These are phyloP conservation scores for Clavulina sp. DNA, from an alignment of 768 basidiomycete species.

Conservation along the genomic window DNA sequence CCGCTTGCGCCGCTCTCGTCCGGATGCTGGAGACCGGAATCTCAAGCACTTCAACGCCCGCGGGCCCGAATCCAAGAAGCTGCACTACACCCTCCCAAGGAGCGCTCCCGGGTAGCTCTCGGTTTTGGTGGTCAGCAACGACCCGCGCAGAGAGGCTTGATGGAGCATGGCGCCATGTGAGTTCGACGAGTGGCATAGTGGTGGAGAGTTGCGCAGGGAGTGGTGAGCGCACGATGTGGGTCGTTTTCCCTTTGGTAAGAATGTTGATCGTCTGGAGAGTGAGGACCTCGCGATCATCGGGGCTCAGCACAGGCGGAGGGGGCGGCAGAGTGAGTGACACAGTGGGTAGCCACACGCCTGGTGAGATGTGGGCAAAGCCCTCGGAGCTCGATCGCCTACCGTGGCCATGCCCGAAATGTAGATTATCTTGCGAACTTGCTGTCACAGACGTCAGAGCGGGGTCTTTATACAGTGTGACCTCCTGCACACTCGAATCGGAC, in stretches of 20 bases:
- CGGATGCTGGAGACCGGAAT: constrained; percentile 25
- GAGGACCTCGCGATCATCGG: constrained; percentile 14
- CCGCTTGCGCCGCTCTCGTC: neutral
- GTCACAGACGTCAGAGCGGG: constrained; percentile 12
- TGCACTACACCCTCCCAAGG: constrained; percentile 14
- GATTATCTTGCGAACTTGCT: constrained; percentile 24
- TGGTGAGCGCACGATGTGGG: constrained; percentile 51
- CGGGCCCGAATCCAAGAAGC: constrained; percentile 41
- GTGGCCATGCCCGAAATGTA: constrained; percentile 19
- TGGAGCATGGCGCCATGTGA: constrained; percentile 36
- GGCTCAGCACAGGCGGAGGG: constrained; percentile 12
- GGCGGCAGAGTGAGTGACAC: constrained; percentile 31
- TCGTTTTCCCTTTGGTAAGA: constrained; percentile 50
- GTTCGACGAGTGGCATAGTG: constrained; percentile 28
- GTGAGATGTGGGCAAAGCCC: constrained; percentile 2
- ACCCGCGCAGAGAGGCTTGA: constrained; percentile 20
- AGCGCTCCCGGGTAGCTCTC: neutral
- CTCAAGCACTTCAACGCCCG: constrained; percentile 63
- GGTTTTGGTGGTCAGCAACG: neutral
- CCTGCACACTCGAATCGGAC: constrained; percentile 63
- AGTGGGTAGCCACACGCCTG: constrained; percentile 33
- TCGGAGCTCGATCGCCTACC: neutral
- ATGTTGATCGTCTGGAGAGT: constrained; percentile 32
- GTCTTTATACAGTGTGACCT: constrained; percentile 43
- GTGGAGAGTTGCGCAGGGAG: constrained; percentile 35